phyloP scores from a whole-genome alignment of 768 basidiomycete species.

The Termitomyces sp. region DNA sequence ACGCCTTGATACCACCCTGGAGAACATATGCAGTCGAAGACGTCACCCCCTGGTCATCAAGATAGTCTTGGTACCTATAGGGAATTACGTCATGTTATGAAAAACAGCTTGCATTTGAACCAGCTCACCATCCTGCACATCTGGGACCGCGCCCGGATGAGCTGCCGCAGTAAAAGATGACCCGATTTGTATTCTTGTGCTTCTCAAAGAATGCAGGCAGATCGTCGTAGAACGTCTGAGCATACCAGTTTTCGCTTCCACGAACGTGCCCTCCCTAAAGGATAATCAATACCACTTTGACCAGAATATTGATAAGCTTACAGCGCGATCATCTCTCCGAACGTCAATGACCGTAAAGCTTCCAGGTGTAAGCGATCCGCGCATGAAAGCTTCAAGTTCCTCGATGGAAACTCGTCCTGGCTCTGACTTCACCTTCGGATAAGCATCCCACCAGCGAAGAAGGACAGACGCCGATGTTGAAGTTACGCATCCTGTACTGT shows the following conservation, averaged over 20 bases:
- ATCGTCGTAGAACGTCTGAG: conserved; percentile 45
- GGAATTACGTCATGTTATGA: background rate
- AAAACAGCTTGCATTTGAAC: background rate
- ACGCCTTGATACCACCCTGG: conserved; percentile 37
- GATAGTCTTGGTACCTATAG: conserved; percentile 45
- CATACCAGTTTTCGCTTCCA: conserved; percentile 42
- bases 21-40: conserved; percentile 35
- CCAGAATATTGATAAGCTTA: conserved; percentile 12
- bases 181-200: conserved; percentile 30
- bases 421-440: conserved; percentile 32
- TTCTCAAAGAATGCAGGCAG: conserved; percentile 34
- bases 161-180: conserved; percentile 52
- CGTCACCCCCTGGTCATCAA: conserved; percentile 22
- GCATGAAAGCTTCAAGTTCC: conserved; percentile 31
- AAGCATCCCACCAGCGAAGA: conserved; percentile 49
- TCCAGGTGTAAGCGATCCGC: conserved; percentile 5
- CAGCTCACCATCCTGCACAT: conserved; percentile 46
- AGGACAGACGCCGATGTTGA: conserved; percentile 20
- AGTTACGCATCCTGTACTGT: conserved; percentile 2
- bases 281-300: background rate
- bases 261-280: conserved; percentile 47
- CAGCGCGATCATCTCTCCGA: conserved; percentile 38
- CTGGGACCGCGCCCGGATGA: conserved; percentile 47
- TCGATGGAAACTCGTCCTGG: conserved; percentile 25
- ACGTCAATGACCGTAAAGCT: conserved; percentile 44